Conservation (phyloP, 176 grass and related monocot genomes). For the Aegilops tauschii region DNA sequence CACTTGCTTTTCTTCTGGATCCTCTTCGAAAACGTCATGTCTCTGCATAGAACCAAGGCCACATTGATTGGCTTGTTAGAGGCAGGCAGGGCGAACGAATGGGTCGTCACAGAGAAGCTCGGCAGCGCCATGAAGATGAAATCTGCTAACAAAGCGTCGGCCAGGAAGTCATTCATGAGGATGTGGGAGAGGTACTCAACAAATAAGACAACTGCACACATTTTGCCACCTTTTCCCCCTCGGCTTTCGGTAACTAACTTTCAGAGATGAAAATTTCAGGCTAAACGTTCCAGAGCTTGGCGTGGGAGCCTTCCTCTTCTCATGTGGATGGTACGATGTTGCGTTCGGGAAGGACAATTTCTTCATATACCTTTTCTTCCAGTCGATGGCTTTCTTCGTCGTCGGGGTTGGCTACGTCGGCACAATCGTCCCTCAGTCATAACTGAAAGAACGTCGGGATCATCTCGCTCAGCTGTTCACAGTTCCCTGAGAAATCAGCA, state of each 20-base stretch:
- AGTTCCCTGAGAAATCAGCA: constrained; percentile 14
- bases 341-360: constrained; percentile 58
- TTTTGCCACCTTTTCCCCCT: neutral
- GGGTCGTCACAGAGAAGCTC: constrained; percentile 84
- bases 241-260: neutral
- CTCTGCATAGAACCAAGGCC: constrained; percentile 73
- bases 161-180: constrained; percentile 51
- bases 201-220: neutral
- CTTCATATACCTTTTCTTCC: constrained; percentile 82
- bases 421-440: constrained; percentile 56
- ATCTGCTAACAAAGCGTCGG: constrained; percentile 30
- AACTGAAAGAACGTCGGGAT: constrained; percentile 31
- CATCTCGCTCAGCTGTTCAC: neutral
- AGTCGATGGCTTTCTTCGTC: constrained; percentile 61
- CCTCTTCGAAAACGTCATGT: constrained; percentile 91
- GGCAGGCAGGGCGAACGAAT: constrained; percentile 77
- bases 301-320: constrained; percentile 55
- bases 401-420: constrained; percentile 76
- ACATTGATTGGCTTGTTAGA: constrained; percentile 71
- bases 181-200: constrained; percentile 69
- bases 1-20: constrained; percentile 94
- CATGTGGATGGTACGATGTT: constrained; percentile 63
- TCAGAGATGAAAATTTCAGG: constrained; percentile 28
- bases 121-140: constrained; percentile 56
- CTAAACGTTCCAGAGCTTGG: constrained; percentile 63